Conservation (phyloP, 129 eudicot species). For the Cynara cardunculus region DNA sequence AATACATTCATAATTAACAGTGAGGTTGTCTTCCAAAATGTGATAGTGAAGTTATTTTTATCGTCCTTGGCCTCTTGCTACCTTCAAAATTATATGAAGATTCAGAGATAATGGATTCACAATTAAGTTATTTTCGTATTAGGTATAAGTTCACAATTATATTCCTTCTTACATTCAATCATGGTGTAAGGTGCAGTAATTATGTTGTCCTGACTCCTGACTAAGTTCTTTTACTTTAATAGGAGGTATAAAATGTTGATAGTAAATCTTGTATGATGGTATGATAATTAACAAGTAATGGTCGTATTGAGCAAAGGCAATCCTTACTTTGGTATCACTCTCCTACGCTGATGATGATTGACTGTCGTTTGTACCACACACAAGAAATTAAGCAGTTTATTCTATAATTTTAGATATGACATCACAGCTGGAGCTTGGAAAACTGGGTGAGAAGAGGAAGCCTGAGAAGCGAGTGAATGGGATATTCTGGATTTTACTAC, state of each 20-base stretch:
- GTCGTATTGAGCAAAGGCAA: neutral
- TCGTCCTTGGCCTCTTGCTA: neutral
- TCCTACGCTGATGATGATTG: neutral
- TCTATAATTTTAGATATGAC: conserved; percentile 59
- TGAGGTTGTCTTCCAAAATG: neutral
- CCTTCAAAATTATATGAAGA: neutral
- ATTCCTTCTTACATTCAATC: neutral
- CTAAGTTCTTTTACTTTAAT: neutral
- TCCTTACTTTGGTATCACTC: neutral
- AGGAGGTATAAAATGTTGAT: neutral
- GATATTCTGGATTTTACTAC: conserved; percentile 87
- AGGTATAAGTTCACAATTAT: neutral
- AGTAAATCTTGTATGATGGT: neutral
- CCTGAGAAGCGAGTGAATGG: conserved; percentile 82
- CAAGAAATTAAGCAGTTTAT: conserved; percentile 28
- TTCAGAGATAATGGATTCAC: neutral
- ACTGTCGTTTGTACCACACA: conserved; percentile 3
- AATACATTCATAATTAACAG: neutral
- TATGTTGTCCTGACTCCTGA: neutral
- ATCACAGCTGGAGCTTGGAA: conserved; percentile 82
- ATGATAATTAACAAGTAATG: neutral
- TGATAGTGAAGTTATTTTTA: neutral
- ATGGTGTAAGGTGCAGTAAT: neutral
- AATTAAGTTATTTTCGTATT: neutral
- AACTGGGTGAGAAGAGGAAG: conserved; percentile 46